Evolutionary conservation across 441 rosid species (phyloP), one percentile per base, ranked within the genome.

Genomic region (Lepidium campestre): DNA sequence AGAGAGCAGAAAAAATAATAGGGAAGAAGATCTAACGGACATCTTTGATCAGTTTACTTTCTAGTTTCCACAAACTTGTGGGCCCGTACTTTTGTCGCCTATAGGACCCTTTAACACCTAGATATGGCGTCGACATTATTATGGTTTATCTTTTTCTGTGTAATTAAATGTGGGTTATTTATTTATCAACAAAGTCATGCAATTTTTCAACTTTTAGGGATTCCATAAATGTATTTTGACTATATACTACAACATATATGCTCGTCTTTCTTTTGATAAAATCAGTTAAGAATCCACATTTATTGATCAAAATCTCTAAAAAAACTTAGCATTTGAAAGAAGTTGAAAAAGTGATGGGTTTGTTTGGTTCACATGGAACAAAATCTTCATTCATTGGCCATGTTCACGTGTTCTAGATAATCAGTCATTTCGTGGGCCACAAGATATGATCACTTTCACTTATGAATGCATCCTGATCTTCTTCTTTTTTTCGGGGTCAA

Each of bases 1-100:
- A 39, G 40, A 15, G 31, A 18, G n/a, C 2, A 13, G 5, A 11
- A 53, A 70, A 62, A 35, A 40, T 6, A 14, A 25, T 4, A 32
- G 42, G 1, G 34, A n/a, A 59, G 59, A 40, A 68, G 42, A 68
- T 68, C 66, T 58, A 49, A 49, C 35, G 54, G 54, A 37, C 65
- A 22, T 39, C 66, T 58, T 32, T 40, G 7, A 57, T 36, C 32
- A 62, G 23, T 41, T 22, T 62, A 55, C 49, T 56, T 63, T 20
- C 57, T 20, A 56, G 65, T 71, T 71, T 71, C 65, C 65, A 57
- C 59, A 71, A 63, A 37, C 52, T 37, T 6, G 12, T 2, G 57
- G 75, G 29, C 5, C 34, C 57, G 1, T 60, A 22, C 49, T 32
- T n/a, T 36, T 55, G 50, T 63, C 45, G 27, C 10, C 19, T n/a